Evolutionary conservation across 1,284 basidiomycete genomes (phyloP), one percentile per base, ranked within the genome.

Genomic region (Gomphus sp.): DNA sequence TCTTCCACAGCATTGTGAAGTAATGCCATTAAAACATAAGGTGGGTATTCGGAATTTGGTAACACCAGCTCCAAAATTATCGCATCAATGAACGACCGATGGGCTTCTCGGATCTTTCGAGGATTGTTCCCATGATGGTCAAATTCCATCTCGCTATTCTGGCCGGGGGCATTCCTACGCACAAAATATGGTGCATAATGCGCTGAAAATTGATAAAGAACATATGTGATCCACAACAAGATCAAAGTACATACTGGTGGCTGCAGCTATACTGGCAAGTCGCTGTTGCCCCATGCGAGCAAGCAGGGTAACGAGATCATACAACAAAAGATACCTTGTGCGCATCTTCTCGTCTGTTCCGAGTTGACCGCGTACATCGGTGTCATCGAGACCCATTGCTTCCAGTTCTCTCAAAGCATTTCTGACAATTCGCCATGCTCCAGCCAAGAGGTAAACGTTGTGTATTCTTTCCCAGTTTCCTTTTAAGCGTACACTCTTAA

Each of bases 1-100:
- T 91, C 88, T 18, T 82, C 77, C 16, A 85, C 73, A 10, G 85
- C 83, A 48, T 89, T 85, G 58, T 78, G 79, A 33, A 91, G 73
- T 43, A 88, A 79, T 58, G 80, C 74, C 63, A 81, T 82, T 28
- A 91, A 66, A 44, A 89, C 73, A 53, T 76, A 74, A 65, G 78
- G 80, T 2, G 87, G 84, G 68, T 85, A 86, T 0, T 74, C 72
- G 1, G 83, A 82, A 49, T 74, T 70, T 4, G 88, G 88, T 62
- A 91, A 82, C 66, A 84, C 87, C 2, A 91, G 70, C 66, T 91
- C 89, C 61, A 91, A 80, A 62, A 91, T 78, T 59, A 90, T 86
- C 1, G 86, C 88, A 68, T 90, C 89, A 48, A 90, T 68, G 72
- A 88, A 91, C 2, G 87, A 90, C 64, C 78, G 78, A 65, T 85